These are phyloP conservation scores for Yamadazyma insecticola DNA, from an alignment of 805 yeast genomes.

Conservation along the genomic window DNA sequence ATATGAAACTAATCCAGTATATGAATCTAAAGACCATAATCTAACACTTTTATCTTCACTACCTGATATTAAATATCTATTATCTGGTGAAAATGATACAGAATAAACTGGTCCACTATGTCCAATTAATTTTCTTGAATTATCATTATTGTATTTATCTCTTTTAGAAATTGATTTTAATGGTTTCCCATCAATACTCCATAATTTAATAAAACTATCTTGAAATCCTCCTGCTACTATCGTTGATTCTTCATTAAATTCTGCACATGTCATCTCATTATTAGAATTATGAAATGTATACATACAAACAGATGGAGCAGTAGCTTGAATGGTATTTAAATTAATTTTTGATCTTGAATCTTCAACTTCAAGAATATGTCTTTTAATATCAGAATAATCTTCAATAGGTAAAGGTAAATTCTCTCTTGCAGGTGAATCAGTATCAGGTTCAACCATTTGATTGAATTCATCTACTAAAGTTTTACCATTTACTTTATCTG, in stretches of 20 bases:
- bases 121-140: conserved; percentile 66
- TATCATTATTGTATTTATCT: conserved; percentile 46
- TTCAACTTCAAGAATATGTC: conserved; percentile 72
- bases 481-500: conserved; percentile 26
- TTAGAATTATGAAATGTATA: conserved; percentile 96
- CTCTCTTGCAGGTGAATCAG: conserved; percentile 71
- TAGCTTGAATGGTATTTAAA: conserved; percentile 60
- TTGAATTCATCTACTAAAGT: conserved; percentile 37
- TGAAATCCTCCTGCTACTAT: conserved; percentile 92
- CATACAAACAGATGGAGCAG: conserved; percentile 94
- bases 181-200: conserved; percentile 93
- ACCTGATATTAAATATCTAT: conserved; percentile 69
- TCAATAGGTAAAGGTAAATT: conserved; percentile 81
- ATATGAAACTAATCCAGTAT: conserved; percentile 84
- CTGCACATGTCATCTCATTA: conserved; percentile 79
- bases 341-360: conserved; percentile 76
- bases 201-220: conserved; percentile 83
- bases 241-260: conserved; percentile 83
- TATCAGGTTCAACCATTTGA: conserved; percentile 45
- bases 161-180: conserved; percentile 55
- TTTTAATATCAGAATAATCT: conserved; percentile 72
- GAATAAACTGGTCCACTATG: conserved; percentile 96
- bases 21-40: conserved; percentile 91
- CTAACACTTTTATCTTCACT: conserved; percentile 92
- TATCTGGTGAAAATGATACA: conserved; percentile 85